These are phyloP conservation scores for Prunus davidiana DNA, from an alignment of 306 rosid species.

Conservation along the genomic window DNA sequence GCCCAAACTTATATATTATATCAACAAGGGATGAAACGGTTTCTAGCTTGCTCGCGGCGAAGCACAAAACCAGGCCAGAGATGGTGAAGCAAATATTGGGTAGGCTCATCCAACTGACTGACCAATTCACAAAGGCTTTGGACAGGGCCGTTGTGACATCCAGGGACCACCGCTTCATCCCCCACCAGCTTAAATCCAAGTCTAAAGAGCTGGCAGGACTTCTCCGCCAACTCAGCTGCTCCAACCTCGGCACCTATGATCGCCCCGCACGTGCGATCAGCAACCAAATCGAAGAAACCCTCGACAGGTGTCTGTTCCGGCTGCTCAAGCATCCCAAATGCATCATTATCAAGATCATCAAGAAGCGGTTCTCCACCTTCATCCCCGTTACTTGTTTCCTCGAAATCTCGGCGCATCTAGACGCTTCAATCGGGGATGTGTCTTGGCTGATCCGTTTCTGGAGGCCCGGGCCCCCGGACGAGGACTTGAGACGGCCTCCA, in stretches of 20 bases:
- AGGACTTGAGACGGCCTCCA: no score
- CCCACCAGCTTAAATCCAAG: not conserved
- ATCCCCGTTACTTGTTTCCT: not conserved
- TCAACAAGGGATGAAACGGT: no score
- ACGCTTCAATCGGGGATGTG: not conserved
- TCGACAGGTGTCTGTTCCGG: not conserved
- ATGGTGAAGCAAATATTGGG: constrained; percentile 55
- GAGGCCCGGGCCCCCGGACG: no score
- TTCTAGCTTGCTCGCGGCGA: no score
- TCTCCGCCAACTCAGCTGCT: no score
- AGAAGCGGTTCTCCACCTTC: not conserved
- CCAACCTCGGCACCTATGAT: not conserved
- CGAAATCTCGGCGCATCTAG: not conserved
- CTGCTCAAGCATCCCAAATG: no score
- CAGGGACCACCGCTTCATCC: constrained; percentile 18
- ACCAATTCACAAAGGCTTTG: constrained; percentile 54
- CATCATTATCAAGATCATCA: not conserved
- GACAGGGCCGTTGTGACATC: constrained; percentile 42
- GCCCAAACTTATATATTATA: no score
- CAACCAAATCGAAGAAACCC: not conserved
- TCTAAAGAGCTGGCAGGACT: no score
- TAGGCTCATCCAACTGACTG: constrained; percentile 64
- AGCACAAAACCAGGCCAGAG: constrained; percentile 18
- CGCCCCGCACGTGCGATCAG: not conserved
- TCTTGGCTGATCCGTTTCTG: not conserved